Evolutionary conservation across 768 basidiomycete genomes (phyloP), one percentile per base, ranked within the genome.

Genomic region (Pleurotus sapidus): DNA sequence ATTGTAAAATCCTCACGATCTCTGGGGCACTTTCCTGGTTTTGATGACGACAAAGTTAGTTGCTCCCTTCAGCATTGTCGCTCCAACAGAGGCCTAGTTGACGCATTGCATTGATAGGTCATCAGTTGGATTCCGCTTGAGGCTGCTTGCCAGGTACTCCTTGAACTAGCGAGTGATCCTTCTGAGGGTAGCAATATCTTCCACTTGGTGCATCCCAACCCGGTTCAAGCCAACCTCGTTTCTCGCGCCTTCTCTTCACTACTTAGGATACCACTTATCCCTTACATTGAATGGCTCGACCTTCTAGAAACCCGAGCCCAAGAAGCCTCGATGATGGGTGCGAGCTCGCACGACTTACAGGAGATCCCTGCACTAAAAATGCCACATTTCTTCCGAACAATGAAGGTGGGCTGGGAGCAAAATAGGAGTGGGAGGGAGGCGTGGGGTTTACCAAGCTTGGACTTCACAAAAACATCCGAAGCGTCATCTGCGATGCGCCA

Each of bases 1-100:
- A 63, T 77, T 4, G 61, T 76, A 20, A 70, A 71, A 58, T 74
- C 74, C 5, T 69, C 67, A 34, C 46, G 72, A 14, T 46, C 56
- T 2, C 47, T 75, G 25, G 68, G 64, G 2, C 64, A 48, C 4
- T 62, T 77, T 30, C 73, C 73, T 0, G 62, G 68, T 12, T 65
- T 66, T 3, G 54, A 46, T 40, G 11, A 66, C 67, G 48, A 68
- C 67, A 24, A 59, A 72, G 62, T 55, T 17, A 23, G 54, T 24
- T 40, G 15, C 27, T 4, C 4, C 5, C 11, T 55, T 55, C 11
- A 14, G 20, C 15, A 1, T 17, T 43, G 20, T 14, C 5, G 4
- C 18, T 27, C 48, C 7, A 14, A 7, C 9, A 18, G 5, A 17
- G 17, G 11, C 39, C 2, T 12, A 25, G 43, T 27, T 43, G 17